Conservation (phyloP, 2,329 filamentous ascomycete genomes). For the Xylariaceae sp. region DNA sequence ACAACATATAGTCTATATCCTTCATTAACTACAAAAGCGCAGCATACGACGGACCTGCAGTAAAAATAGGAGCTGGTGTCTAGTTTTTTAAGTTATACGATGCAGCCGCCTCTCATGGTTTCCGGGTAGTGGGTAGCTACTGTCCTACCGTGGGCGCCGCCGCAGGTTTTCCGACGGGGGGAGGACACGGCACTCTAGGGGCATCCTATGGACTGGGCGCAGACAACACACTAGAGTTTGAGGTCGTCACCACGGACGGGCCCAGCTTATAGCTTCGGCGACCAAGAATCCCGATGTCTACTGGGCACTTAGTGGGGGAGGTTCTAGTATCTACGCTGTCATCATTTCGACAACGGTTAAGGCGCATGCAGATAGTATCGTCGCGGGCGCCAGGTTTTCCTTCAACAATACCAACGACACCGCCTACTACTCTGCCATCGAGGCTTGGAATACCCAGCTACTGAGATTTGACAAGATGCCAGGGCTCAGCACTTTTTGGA, state of each 20-base stretch:
- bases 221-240: constrained; percentile 42
- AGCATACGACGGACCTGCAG: constrained; percentile 29
- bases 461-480: too few relatives aligned
- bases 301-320: too few relatives aligned
- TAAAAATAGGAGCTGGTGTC: constrained; percentile 20
- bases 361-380: too few relatives aligned
- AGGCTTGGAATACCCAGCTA: too few relatives aligned
- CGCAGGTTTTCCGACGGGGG: constrained; percentile 52
- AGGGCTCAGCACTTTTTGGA: too few relatives aligned
- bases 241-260: constrained; percentile 23
- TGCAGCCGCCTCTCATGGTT: constrained; percentile 23
- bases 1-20: constrained; percentile 35
- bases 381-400: too few relatives aligned
- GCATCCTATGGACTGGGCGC: constrained; percentile 48
- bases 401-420: too few relatives aligned
- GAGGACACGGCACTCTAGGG: constrained; percentile 47
- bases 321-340: too few relatives aligned
- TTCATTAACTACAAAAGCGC: constrained; percentile 10
- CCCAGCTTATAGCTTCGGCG: constrained; percentile 40
- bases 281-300: too few relatives aligned
- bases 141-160: constrained; percentile 26
- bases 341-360: too few relatives aligned
- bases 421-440: too few relatives aligned
- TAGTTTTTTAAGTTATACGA: constrained; percentile 25
- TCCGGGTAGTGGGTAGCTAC: constrained; percentile 44